A percentile compares a stretch with the other conserved stretches of the same genome.
phyloP scores from a whole-genome alignment of 2,329 filamentous ascomycete genomes.

The Aspergillus sp. region DNA sequence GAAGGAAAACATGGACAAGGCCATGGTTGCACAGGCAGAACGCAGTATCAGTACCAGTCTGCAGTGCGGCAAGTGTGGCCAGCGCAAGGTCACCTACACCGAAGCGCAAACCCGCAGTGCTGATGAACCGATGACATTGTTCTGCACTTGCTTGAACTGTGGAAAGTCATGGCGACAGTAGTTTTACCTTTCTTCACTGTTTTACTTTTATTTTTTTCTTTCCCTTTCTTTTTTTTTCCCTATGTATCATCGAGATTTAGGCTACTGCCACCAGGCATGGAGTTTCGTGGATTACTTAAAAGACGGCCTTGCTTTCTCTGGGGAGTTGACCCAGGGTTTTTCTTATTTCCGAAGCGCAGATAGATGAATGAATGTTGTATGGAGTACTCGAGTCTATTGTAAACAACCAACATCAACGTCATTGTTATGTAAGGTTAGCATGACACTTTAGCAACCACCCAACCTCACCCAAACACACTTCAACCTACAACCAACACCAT shows the following conservation, averaged over 20 bases:
- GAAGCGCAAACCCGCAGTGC: slow-evolving; percentile 94
- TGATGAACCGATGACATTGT: slow-evolving; percentile 70
- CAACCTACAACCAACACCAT: neutral
- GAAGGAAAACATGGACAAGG: slow-evolving; percentile 94
- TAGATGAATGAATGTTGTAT: too few relatives aligned
- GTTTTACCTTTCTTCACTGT: slow-evolving; percentile 5
- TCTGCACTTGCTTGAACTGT: slow-evolving; percentile 45
- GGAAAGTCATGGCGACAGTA: slow-evolving; percentile 45
- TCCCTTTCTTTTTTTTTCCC: too few relatives aligned
- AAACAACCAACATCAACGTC: neutral
- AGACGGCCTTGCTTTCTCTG: too few relatives aligned
- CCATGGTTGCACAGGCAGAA: slow-evolving; percentile 88
- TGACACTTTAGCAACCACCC: neutral
- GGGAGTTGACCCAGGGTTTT: too few relatives aligned
- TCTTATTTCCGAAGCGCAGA: too few relatives aligned
- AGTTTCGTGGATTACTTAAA: too few relatives aligned
- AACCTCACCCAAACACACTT: neutral
- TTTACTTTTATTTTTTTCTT: slow-evolving; percentile 8
- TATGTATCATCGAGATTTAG: too few relatives aligned
- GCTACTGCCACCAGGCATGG: too few relatives aligned
- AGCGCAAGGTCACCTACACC: slow-evolving; percentile 91
- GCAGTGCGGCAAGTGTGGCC: slow-evolving; percentile 84
- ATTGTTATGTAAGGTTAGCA: neutral
- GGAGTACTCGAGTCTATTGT: too few relatives aligned
- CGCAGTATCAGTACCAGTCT: slow-evolving; percentile 85